Percentiles rank a stretch among this genome's conserved stretches.
Evolutionary conservation across 495 filamentous ascomycete species (phyloP).

Genomic region (Aspergillus cristatus): DNA sequence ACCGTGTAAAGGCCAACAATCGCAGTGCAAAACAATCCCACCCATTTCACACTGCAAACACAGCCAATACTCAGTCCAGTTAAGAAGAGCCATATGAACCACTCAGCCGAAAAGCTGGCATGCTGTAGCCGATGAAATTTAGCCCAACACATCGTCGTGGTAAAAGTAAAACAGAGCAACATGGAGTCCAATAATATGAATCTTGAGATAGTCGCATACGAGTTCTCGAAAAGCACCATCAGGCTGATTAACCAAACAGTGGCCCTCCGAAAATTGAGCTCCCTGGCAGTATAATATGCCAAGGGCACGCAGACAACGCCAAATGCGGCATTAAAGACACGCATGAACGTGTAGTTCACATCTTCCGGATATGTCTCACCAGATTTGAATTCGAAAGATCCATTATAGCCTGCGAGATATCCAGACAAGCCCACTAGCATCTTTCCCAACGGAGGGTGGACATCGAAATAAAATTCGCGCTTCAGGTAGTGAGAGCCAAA

Average conservation of each 20-base stretch:
- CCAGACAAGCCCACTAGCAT: conserved; percentile 96
- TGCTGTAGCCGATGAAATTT: conserved; percentile 83
- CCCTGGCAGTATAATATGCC: conserved; percentile 89
- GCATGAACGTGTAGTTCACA: conserved; percentile 97
- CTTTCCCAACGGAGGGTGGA: conserved; percentile 94
- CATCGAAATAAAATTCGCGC: conserved; percentile 99
- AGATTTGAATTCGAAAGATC: conserved; percentile 98
- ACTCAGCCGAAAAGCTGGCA: conserved; percentile 76
- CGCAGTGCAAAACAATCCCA: conserved; percentile 89
- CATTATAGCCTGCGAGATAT: conserved; percentile 94
- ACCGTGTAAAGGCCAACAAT: conserved; percentile 91
- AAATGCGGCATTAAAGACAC: conserved; percentile 92
- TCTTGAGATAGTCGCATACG: conserved; percentile 94
- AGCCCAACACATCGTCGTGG: conserved; percentile 91
- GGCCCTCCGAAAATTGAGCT: conserved; percentile 74
- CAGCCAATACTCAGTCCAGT: conserved; percentile 92
- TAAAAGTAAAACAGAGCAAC: conserved; percentile 96
- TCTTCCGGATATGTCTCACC: conserved; percentile 90
- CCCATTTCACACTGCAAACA: conserved; percentile 97
- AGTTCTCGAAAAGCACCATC: conserved; percentile 98
- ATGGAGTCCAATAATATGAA: conserved; percentile 98
- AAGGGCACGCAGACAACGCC: conserved; percentile 87
- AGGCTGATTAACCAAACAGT: conserved; percentile 91
- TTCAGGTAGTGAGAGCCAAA: conserved; percentile 98
- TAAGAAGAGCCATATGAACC: conserved; percentile 87